These are phyloP conservation scores for Rhodotorula sp. DNA, from an alignment of 1,284 basidiomycete genomes.

Conservation along the genomic window DNA sequence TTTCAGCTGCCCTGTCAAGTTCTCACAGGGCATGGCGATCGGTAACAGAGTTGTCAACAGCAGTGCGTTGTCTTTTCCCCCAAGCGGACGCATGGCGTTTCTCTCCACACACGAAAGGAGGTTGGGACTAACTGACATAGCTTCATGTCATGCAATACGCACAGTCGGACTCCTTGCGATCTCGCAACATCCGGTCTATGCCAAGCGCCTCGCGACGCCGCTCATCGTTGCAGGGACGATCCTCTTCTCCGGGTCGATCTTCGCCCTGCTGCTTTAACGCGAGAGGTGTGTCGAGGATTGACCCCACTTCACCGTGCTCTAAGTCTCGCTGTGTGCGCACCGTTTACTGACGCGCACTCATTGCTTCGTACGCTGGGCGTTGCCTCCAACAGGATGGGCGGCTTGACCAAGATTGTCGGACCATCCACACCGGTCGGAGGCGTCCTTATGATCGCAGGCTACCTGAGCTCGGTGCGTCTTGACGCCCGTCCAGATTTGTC, in stretches of 20 bases:
- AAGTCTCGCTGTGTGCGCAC: accelerated
- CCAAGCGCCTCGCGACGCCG: conserved; percentile 26
- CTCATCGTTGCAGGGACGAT: conserved; percentile 32
- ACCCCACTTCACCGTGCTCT: no score
- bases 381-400: conserved; percentile 22
- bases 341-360: neutral
- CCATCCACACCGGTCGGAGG: conserved; percentile 34
- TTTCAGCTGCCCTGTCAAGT: no score
- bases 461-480: conserved; percentile 22
- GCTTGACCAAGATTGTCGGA: conserved; percentile 27
- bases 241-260: conserved; percentile 34
- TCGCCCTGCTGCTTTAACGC: conserved; percentile 29
- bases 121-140: no score
- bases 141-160: no score
- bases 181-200: conserved; percentile 34
- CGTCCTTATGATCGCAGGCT: conserved; percentile 33
- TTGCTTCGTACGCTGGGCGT: neutral
- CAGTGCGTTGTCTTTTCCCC: conserved; percentile 8
- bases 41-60: conserved; percentile 11
- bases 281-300: conserved; percentile 9
- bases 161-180: conserved; percentile 30
- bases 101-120: neutral
- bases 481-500: no score
- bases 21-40: conserved; percentile 16
- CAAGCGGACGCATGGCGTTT: neutral